Percentiles rank a stretch among this genome's conserved stretches.
Conservation (phyloP, 2,329 filamentous ascomycete genomes). For the Penicillium hordei region DNA sequence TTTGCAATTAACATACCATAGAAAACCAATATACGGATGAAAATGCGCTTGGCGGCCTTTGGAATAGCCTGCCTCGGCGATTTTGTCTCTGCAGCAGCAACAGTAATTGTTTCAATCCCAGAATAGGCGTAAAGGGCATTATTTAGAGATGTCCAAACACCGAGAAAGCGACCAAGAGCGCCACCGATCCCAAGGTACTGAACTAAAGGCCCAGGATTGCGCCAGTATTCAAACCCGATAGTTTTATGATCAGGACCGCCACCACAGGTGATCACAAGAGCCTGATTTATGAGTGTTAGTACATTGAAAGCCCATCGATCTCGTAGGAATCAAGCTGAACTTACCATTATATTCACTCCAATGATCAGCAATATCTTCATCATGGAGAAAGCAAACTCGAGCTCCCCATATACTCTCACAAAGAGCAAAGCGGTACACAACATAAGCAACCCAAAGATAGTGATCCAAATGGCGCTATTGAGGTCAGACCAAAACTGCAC, state of each 20-base stretch:
- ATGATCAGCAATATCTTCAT: constrained; percentile 14
- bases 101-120: constrained; percentile 11
- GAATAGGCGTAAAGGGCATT: constrained; percentile 8
- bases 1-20: neutral
- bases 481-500: constrained; percentile 7
- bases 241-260: constrained; percentile 10
- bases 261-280: constrained; percentile 10
- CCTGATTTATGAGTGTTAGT: neutral
- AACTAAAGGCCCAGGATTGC: constrained; percentile 7
- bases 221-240: constrained; percentile 14
- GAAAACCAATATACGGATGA: constrained; percentile 10
- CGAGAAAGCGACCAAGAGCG: constrained; percentile 11
- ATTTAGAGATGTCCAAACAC: constrained; percentile 10
- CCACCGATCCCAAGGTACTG: constrained; percentile 8
- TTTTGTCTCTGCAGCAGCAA: constrained; percentile 12
- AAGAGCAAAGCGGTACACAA: neutral
- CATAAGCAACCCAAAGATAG: constrained; percentile 7
- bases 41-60: constrained; percentile 9
- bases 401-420: neutral
- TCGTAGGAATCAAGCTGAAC: neutral
- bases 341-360: constrained; percentile 5
- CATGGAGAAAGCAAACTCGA: constrained; percentile 8
- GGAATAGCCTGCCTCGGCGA: constrained; percentile 12
- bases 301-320: neutral
- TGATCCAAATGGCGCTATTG: constrained; percentile 2